Percentiles rank a stretch among this genome's conserved stretches.
phyloP scores from a whole-genome alignment of 208 protist species.

The Trypanosoma avium region DNA sequence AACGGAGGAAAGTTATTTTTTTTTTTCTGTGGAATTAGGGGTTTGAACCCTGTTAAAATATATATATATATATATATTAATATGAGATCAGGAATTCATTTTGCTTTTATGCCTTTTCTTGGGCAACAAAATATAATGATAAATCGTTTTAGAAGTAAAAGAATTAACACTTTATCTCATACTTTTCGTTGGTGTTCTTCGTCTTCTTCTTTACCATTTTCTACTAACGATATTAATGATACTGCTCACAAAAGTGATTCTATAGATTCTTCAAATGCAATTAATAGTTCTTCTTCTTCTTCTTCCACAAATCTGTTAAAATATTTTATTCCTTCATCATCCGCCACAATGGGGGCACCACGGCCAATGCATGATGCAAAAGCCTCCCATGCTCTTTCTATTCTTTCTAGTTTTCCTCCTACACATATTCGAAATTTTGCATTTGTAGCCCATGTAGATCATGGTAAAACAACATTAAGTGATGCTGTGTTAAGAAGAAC shows the following conservation, averaged over 20 bases:
- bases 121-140: too few species aligned
- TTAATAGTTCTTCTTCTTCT: too few species aligned
- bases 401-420: constrained; percentile 48
- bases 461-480: constrained; percentile 93
- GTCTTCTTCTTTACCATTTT: constrained; percentile 3
- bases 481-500: constrained; percentile 86
- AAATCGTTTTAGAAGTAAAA: background rate
- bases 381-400: constrained; percentile 18
- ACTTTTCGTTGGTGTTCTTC: constrained; percentile 11
- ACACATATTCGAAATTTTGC: constrained; percentile 87
- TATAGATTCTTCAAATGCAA: too few species aligned
- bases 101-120: too few species aligned
- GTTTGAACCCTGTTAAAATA: too few species aligned
- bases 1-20: too few species aligned
- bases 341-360: constrained; percentile 19
- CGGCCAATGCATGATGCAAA: constrained; percentile 13
- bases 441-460: constrained; percentile 92
- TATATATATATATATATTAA: too few species aligned
- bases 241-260: too few species aligned
- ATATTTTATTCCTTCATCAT: constrained; percentile 8
- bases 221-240: background rate
- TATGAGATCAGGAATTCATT: too few species aligned
- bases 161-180: constrained; percentile 1
- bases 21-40: too few species aligned
- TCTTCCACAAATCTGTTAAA: too few species aligned